Percentiles rank a stretch among this genome's conserved stretches.
These are phyloP conservation scores for Talaromyces nanjingensis DNA, from an alignment of 495 filamentous ascomycete genomes.

Conservation along the genomic window DNA sequence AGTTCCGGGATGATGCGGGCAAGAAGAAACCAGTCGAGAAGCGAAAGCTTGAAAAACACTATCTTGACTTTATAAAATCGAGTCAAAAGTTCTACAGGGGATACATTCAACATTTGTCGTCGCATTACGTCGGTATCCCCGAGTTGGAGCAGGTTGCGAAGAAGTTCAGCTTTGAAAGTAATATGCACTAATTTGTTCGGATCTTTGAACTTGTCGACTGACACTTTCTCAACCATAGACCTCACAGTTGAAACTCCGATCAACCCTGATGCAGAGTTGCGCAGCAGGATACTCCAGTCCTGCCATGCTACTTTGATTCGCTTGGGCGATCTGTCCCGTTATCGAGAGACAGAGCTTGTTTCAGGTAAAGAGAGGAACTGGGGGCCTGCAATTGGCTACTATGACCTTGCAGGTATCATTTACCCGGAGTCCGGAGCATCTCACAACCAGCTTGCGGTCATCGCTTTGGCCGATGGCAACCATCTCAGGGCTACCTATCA, in stretches of 20 bases:
- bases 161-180: slow-evolving; percentile 58
- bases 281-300: slow-evolving; percentile 55
- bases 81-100: slow-evolving; percentile 80
- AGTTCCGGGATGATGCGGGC: slow-evolving; percentile 48
- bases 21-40: slow-evolving; percentile 64
- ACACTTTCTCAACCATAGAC: slow-evolving; percentile 22
- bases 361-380: slow-evolving; percentile 61
- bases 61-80: slow-evolving; percentile 75
- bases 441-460: slow-evolving; percentile 84
- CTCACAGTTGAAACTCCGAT: slow-evolving; percentile 30
- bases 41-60: slow-evolving; percentile 73
- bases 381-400: slow-evolving; percentile 77
- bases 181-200: neutral
- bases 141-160: slow-evolving; percentile 67
- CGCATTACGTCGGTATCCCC: slow-evolving; percentile 60
- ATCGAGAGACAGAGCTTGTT: slow-evolving; percentile 65
- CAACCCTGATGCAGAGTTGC: slow-evolving; percentile 39
- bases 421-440: slow-evolving; percentile 71
- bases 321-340: slow-evolving; percentile 86
- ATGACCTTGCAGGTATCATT: slow-evolving; percentile 71
- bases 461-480: slow-evolving; percentile 65
- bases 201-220: neutral
- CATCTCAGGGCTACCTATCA: slow-evolving; percentile 83
- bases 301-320: slow-evolving; percentile 80
- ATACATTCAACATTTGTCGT: slow-evolving; percentile 72